A percentile compares a stretch with the other conserved stretches of the same genome.
Evolutionary conservation across 2,329 filamentous ascomycete genomes (phyloP).

Genomic region (Aphanoascus verrucosus): DNA sequence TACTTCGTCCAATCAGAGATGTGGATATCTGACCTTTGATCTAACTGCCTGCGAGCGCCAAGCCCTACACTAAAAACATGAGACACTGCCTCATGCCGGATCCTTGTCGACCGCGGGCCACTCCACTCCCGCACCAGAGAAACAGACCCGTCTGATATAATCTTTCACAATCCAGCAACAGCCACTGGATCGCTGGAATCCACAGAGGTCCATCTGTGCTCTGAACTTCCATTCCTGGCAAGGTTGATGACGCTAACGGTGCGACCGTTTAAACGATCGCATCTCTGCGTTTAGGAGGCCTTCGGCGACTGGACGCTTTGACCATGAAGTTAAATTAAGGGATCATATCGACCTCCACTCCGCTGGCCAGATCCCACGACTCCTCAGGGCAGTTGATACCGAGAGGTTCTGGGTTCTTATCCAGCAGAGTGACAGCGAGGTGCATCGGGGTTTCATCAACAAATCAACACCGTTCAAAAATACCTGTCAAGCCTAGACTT

Average conservation of each 20-base stretch:
- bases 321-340: slow-evolving; percentile 9
- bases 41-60: background rate
- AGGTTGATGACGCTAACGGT: background rate
- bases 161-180: background rate
- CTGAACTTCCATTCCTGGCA: slow-evolving; percentile 7
- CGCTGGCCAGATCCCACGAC: background rate
- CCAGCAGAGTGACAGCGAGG: background rate
- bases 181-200: background rate
- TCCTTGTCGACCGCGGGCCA: slow-evolving; percentile 10
- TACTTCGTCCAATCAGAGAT: too few species aligned
- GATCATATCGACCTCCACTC: slow-evolving; percentile 6
- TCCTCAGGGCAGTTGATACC: background rate
- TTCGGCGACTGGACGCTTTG: slow-evolving; percentile 1
- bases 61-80: slow-evolving; percentile 1
- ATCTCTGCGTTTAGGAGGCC: background rate
- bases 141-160: background rate
- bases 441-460: background rate
- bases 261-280: background rate
- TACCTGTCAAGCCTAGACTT: background rate
- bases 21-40: too few species aligned
- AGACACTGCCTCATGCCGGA: slow-evolving; percentile 1
- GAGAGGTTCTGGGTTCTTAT: background rate
- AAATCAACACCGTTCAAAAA: background rate
- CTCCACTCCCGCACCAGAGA: slow-evolving; percentile 7
- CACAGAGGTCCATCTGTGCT: background rate